phyloP scores from a whole-genome alignment of 805 yeast species.

The Yarrowia sp. region DNA sequence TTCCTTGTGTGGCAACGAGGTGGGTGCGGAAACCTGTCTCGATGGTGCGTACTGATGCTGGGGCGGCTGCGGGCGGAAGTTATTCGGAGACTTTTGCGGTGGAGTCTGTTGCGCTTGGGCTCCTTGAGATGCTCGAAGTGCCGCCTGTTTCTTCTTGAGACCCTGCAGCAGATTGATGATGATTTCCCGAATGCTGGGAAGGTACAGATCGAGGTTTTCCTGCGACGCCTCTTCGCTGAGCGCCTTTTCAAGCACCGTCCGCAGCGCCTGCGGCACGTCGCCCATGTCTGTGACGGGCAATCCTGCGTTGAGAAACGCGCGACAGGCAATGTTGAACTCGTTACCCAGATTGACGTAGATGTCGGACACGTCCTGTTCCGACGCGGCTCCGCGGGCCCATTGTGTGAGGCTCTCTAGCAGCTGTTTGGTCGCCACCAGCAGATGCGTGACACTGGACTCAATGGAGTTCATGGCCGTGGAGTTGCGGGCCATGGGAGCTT shows the following conservation, averaged over 20 bases:
- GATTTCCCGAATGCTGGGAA: conserved; percentile 82
- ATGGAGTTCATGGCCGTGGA: conserved; percentile 46
- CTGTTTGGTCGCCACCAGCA: conserved; percentile 84
- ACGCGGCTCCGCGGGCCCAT: conserved; percentile 82
- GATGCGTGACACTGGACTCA: conserved; percentile 72
- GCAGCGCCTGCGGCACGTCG: conserved; percentile 79
- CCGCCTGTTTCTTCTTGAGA: conserved; percentile 72
- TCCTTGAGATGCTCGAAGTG: conserved; percentile 40
- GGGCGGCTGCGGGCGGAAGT: conserved; percentile 17
- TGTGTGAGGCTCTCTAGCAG: conserved; percentile 78
- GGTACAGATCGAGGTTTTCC: conserved; percentile 69
- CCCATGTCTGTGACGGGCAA: conserved; percentile 76
- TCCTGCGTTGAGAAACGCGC: conserved; percentile 74
- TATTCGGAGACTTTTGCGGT: neutral
- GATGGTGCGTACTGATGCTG: conserved; percentile 21
- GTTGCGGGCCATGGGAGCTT: conserved; percentile 13
- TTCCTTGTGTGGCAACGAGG: conserved; percentile 3
- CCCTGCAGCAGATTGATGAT: conserved; percentile 76
- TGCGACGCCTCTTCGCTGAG: conserved; percentile 81
- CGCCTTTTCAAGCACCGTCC: conserved; percentile 81
- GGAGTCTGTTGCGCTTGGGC: neutral
- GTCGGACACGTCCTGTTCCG: conserved; percentile 81
- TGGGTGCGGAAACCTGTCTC: conserved; percentile 13
- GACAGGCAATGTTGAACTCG: conserved; percentile 81
- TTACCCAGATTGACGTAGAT: conserved; percentile 90